Evolutionary conservation across 768 basidiomycete genomes (phyloP).

Genomic region (Tricholomella constricta): DNA sequence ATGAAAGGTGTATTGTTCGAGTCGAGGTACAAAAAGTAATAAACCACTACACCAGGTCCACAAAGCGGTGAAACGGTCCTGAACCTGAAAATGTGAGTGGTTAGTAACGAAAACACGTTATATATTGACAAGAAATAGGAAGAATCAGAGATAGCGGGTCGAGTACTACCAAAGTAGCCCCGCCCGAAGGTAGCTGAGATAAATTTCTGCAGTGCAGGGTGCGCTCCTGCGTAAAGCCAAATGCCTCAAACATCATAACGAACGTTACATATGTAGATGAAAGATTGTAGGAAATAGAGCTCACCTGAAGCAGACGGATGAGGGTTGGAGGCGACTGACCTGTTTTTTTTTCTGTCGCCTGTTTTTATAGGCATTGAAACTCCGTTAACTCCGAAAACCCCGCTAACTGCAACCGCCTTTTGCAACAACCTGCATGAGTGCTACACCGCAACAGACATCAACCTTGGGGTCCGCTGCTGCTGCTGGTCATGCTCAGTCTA

Average conservation of each 20-base stretch:
- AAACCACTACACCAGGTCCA: too few species aligned
- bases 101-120: too few species aligned
- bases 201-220: conserved; percentile 78
- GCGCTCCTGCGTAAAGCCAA: conserved; percentile 80
- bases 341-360: not conserved
- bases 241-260: conserved; percentile 88
- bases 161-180: conserved; percentile 44
- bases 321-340: not conserved
- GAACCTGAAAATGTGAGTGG: too few species aligned
- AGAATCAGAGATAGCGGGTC: conserved; percentile 46
- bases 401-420: conserved; percentile 11
- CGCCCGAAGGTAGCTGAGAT: conserved; percentile 92
- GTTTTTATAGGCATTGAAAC: conserved; percentile 28
- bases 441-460: conserved; percentile 31
- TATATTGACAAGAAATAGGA: too few species aligned
- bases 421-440: conserved; percentile 25
- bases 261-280: not conserved
- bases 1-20: too few species aligned
- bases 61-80: too few species aligned
- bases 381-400: conserved; percentile 35
- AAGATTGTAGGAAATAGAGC: conserved; percentile 18
- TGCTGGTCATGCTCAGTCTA: conserved; percentile 25
- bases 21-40: too few species aligned
- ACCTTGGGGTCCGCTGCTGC: conserved; percentile 32
- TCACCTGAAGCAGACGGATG: conserved; percentile 22